These are phyloP conservation scores for Aspergillus vadensis DNA, from an alignment of 2,329 filamentous ascomycete genomes.

Conservation along the genomic window DNA sequence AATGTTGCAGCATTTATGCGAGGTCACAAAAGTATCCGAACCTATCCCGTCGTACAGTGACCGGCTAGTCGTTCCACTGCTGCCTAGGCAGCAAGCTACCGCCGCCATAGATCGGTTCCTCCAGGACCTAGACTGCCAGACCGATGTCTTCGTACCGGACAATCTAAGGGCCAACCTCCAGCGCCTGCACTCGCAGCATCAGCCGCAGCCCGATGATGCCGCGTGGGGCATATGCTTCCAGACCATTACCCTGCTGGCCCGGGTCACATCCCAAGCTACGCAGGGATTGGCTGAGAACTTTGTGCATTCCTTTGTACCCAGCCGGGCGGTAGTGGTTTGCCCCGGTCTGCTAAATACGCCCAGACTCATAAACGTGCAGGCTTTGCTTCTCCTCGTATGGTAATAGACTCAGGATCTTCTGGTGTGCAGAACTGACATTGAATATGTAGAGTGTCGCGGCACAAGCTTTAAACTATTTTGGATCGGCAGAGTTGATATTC, in stretches of 20 bases:
- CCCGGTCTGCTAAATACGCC: slow-evolving; percentile 5
- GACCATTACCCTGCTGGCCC: slow-evolving; percentile 1
- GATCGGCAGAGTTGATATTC: slow-evolving; percentile 12
- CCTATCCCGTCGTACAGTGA: slow-evolving; percentile 8
- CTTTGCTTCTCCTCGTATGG: slow-evolving; percentile 11
- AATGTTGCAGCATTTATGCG: slow-evolving; percentile 4
- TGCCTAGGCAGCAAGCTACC: slow-evolving; percentile 1
- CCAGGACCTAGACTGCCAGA: slow-evolving; percentile 4
- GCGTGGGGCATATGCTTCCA: slow-evolving; percentile 13
- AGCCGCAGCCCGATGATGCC: slow-evolving; percentile 1
- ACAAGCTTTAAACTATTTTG: slow-evolving; percentile 4
- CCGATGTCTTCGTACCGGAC: slow-evolving; percentile 1
- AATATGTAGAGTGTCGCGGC: slow-evolving; percentile 8
- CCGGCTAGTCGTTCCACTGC: slow-evolving; percentile 1
- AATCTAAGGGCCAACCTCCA: slow-evolving; percentile 1
- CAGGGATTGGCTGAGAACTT: not conserved
- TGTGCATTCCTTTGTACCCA: slow-evolving; percentile 7
- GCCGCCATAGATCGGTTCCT: slow-evolving; percentile 6
- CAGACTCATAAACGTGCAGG: slow-evolving; percentile 8
- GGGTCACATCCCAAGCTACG: not conserved
- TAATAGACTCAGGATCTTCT: no score
- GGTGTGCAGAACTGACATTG: no score
- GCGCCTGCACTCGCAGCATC: slow-evolving; percentile 3
- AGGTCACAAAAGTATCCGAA: not conserved
- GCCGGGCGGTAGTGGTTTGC: not conserved